Conservation (phyloP, 1,139 yeast genomes). For the Yamadazyma diospyri region DNA sequence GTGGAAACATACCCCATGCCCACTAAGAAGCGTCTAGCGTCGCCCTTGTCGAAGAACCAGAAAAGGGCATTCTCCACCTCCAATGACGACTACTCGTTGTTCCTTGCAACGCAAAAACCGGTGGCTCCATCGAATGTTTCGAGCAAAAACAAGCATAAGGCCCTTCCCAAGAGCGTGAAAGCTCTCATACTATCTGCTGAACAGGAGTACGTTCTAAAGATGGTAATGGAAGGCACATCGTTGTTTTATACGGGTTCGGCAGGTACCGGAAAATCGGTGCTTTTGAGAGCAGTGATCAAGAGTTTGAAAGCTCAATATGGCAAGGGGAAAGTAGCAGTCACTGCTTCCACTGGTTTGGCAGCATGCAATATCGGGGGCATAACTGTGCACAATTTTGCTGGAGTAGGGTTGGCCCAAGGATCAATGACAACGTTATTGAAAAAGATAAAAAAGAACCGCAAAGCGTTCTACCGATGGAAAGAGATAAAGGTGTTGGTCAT, state of each 20-base stretch:
- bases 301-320: slow-evolving; percentile 47
- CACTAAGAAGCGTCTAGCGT: background rate
- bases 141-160: slow-evolving; percentile 1
- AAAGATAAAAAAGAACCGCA: slow-evolving; percentile 54
- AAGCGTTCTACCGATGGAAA: slow-evolving; percentile 60
- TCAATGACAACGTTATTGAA: slow-evolving; percentile 39
- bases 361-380: slow-evolving; percentile 90
- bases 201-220: slow-evolving; percentile 37
- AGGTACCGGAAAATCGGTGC: slow-evolving; percentile 90
- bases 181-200: slow-evolving; percentile 39
- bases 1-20: background rate
- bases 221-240: slow-evolving; percentile 45
- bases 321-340: slow-evolving; percentile 63
- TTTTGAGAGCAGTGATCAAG: slow-evolving; percentile 67
- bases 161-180: slow-evolving; percentile 23
- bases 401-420: slow-evolving; percentile 70
- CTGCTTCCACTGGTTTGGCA: slow-evolving; percentile 92
- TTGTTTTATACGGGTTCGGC: slow-evolving; percentile 93
- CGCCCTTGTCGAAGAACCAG: background rate
- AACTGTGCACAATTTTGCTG: slow-evolving; percentile 82
- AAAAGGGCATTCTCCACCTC: slow-evolving; percentile 11
- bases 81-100: slow-evolving; percentile 13
- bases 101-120: slow-evolving; percentile 18
- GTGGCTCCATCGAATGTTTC: background rate
- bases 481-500: slow-evolving; percentile 61